These are phyloP conservation scores for Cercospora zeina DNA, from an alignment of 2,329 filamentous ascomycete genomes.

Conservation along the genomic window DNA sequence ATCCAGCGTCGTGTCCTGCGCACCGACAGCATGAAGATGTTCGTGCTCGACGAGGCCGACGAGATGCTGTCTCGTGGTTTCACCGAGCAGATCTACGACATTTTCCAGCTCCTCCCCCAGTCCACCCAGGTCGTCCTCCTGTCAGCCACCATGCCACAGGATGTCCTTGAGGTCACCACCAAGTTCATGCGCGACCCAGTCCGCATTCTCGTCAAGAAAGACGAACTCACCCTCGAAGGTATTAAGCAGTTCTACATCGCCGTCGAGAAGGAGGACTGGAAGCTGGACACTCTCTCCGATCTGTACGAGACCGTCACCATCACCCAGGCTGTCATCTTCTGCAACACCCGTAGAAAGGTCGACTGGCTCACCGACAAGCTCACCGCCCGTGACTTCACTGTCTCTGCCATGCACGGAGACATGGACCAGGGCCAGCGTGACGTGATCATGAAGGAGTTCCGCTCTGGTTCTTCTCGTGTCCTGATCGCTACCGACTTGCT, in stretches of 20 bases:
- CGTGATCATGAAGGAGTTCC: slow-evolving; percentile 99
- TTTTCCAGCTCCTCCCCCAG: slow-evolving; percentile 98
- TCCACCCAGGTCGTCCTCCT: slow-evolving; percentile 97
- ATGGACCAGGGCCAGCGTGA: slow-evolving; percentile 99
- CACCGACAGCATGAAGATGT: slow-evolving; percentile 99
- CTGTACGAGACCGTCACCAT: slow-evolving; percentile 99
- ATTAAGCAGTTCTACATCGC: slow-evolving; percentile 99
- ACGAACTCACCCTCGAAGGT: slow-evolving; percentile 98
- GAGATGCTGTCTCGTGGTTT: slow-evolving; percentile 99
- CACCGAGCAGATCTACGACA: slow-evolving; percentile 99
- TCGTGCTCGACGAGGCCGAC: slow-evolving; percentile 98
- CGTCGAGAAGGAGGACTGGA: slow-evolving; percentile 99
- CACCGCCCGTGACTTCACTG: slow-evolving; percentile 93
- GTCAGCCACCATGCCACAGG: slow-evolving; percentile 97
- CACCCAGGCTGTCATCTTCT: slow-evolving; percentile 99
- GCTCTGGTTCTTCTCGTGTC: slow-evolving; percentile 96
- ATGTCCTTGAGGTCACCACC: slow-evolving; percentile 98
- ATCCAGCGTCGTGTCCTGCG: slow-evolving; percentile 96
- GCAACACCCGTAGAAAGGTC: slow-evolving; percentile 99
- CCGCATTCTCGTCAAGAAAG: slow-evolving; percentile 99
- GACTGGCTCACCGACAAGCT: slow-evolving; percentile 99
- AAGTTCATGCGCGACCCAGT: slow-evolving; percentile 99
- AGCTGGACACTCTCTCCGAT: slow-evolving; percentile 97
- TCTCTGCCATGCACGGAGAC: slow-evolving; percentile 99
- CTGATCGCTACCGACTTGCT: slow-evolving; percentile 96